Base-by-base conservation (phyloP, 2,329 filamentous ascomycete species). In the Rhynchosporium graminicola region DNA sequence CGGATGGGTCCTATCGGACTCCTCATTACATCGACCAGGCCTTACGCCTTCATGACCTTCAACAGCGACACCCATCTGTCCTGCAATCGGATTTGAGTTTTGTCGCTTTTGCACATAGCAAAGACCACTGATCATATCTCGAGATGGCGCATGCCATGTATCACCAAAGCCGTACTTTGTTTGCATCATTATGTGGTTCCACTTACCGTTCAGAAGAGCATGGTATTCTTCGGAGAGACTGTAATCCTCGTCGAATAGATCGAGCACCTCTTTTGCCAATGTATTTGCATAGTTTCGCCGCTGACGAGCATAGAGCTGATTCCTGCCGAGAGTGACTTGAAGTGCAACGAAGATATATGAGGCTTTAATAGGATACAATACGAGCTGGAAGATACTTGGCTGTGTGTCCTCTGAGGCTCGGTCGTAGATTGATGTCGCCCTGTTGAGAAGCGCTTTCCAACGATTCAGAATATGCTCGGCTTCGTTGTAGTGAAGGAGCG, bases 131-230 rank as follows among this genome's bases (percentile, higher is more conserved):
- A 88, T 80, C 0, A 82, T 81, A 71, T 90, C 87, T 47, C 86
- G 79, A 85, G 88, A 89, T 3, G 87, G 86, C 71, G 89, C 87
- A 73, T 90, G 87, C 86, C 86, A 83, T 71, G 79, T 79, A 31
- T 82, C 77, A 66, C 51, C 63, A 47, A 80, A 83, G n/a, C 81
- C 80, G 26, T 83, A 74, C 63, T 83, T 82, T 0, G 80, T 81
- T 74, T 82, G 84, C 63, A 84, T 80, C 74, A 87, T 79, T 73
- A 87, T 83, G 69, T 82, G 77, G 65, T 76, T 78, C 84, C 84
- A 86, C 73, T 87, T 87, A 0, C 85, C 83, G 51, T 78, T 77
- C 0, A 87, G 74, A 9, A 87, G 74, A 4, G 73, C 71, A 68
- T 87, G 80, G 76, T 84, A 87, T 59, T 79, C 74, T 45, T 77